Base-by-base conservation (phyloP, 2,329 filamentous ascomycete species). In the Claviceps spartinae region DNA sequence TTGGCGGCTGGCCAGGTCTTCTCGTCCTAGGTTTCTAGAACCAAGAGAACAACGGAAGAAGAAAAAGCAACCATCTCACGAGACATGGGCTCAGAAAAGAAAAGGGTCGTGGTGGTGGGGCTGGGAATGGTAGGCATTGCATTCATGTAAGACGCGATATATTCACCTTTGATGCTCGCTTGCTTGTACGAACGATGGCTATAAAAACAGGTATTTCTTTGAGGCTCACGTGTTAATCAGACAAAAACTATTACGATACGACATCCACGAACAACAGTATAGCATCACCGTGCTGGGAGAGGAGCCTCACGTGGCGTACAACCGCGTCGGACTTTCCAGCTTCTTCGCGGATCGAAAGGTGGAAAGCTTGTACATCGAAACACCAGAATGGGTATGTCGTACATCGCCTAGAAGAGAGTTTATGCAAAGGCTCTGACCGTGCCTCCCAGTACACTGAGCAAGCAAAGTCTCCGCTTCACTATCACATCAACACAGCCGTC, bases 71-170 rank as follows among this genome's bases (percentile, higher is more conserved):
- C 4, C 9, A 1, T 30, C 16, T 24, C 46, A 30, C 20, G 14
- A 42, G 20, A 5, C n/a, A 49, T 50, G 42, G 36, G 43, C 5
- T 4, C 37, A 11, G 48, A 53, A 55, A 61, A 56, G 46, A 88
- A 86, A 65, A 82, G 76, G 62, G 70, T 94, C 38, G 88, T 94
- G 2, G 82, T 95, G 40, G 87, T 95, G 41, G 89, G 89, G 9
- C 69, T 95, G 68, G 89, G 89, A 2, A 96, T 96, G 90, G 89
- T 95, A 45, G 88, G 85, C 41, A 85, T 93, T 59, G 83, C 86
- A 43, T 91, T 94, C 65, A 88, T 94, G 86, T 91, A 70, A 75
- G 84, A 74, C 9, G 9, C 11, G 22, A 43, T 43, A 5, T 7
- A 2, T 24, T 44, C 20, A 9, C 18, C 18, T 13, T 13, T 42